Percentiles rank a stretch among this genome's conserved stretches.
These are phyloP conservation scores for Endotrypanum monterogeii DNA, from an alignment of 208 protist genomes.

Conservation along the genomic window DNA sequence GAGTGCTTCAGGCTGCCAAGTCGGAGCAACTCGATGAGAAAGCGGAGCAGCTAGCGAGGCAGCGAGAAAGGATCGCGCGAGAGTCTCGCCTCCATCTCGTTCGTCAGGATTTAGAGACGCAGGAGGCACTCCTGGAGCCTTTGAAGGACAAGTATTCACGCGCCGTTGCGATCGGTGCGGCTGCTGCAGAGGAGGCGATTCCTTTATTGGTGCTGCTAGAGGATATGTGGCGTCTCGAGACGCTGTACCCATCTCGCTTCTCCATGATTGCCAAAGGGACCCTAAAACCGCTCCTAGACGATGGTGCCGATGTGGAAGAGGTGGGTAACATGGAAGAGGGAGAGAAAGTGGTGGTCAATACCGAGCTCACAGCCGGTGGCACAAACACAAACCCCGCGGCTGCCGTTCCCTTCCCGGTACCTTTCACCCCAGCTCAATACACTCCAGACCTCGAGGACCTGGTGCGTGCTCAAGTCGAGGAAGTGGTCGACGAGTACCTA, in stretches of 20 bases:
- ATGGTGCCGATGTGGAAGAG: neutral
- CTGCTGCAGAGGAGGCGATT: conserved; percentile 21
- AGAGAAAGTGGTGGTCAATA: neutral
- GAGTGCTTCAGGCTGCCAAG: conserved; percentile 53
- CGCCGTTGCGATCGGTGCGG: conserved; percentile 32
- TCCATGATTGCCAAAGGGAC: conserved; percentile 45
- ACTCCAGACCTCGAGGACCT: conserved; percentile 61
- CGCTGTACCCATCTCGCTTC: conserved; percentile 66
- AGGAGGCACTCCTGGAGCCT: conserved; percentile 48
- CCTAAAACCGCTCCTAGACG: conserved; percentile 16
- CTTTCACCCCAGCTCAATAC: conserved; percentile 61
- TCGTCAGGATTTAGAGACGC: conserved; percentile 52
- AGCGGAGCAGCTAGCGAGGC: conserved; percentile 37
- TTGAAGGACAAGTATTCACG: conserved; percentile 54
- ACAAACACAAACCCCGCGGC: neutral
- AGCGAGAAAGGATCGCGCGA: conserved; percentile 68
- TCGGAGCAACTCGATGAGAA: conserved; percentile 53
- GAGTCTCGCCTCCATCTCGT: conserved; percentile 61
- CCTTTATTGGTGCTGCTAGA: conserved; percentile 47
- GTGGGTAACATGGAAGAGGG: neutral
- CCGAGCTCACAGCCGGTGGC: neutral
- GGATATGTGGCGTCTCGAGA: conserved; percentile 69
- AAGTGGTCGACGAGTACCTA: conserved; percentile 69
- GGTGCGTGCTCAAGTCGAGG: conserved; percentile 73
- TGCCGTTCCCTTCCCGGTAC: conserved; percentile 38